phyloP scores from a whole-genome alignment of 805 yeast species.

The Saccharomycopsis synnaedendra region DNA sequence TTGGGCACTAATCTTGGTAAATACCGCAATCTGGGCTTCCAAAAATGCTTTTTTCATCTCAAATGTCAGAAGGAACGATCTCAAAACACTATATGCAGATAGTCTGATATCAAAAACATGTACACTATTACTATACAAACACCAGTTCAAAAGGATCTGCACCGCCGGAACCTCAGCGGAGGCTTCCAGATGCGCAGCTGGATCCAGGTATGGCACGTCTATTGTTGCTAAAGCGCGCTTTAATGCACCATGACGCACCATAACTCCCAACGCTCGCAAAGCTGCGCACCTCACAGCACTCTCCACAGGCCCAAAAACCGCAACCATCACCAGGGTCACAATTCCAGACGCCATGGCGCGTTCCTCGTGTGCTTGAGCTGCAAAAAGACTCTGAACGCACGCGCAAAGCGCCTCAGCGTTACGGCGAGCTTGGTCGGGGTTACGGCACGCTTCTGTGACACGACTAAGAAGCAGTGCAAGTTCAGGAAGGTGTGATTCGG shows the following conservation, averaged over 20 bases:
- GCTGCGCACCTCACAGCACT: conserved; percentile 57
- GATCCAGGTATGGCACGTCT: conserved; percentile 89
- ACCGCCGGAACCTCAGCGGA: conserved; percentile 48
- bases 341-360: conserved; percentile 33
- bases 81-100: conserved; percentile 56
- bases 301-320: conserved; percentile 61
- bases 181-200: conserved; percentile 26
- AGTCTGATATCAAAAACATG: conserved; percentile 76
- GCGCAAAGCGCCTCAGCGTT: conserved; percentile 3
- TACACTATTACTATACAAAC: conserved; percentile 64
- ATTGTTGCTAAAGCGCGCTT: conserved; percentile 67
- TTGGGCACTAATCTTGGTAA: conserved; percentile 18
- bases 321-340: conserved; percentile 50
- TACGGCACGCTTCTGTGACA: conserved; percentile 1
- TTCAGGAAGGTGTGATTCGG: conserved; percentile 46
- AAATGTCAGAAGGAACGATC: conserved; percentile 52
- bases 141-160: conserved; percentile 73
- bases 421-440: background rate
- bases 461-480: conserved; percentile 3
- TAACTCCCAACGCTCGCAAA: conserved; percentile 63
- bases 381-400: conserved; percentile 10
- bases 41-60: conserved; percentile 54
- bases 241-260: conserved; percentile 48
- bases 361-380: conserved; percentile 6
- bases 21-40: conserved; percentile 47